Conservation (phyloP, 2,329 filamentous ascomycete genomes). For the Botrytis pseudocinerea region DNA sequence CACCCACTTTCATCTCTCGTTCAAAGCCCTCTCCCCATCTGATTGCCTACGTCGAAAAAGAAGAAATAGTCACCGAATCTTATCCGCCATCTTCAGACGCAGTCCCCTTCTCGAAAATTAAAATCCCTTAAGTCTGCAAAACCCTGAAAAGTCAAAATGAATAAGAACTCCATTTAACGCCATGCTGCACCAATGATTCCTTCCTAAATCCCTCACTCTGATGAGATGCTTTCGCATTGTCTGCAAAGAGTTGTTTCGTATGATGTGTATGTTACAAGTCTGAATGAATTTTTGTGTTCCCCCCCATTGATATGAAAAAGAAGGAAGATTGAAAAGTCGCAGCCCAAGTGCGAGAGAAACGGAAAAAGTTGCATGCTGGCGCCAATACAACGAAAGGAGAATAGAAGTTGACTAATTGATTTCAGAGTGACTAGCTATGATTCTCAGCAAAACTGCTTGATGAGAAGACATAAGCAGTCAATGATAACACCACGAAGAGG, state of each 20-base stretch:
- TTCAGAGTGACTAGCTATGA: neutral
- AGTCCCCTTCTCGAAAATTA: neutral
- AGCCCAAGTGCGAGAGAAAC: neutral
- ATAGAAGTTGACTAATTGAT: neutral
- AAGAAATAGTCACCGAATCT: neutral
- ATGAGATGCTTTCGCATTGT: neutral
- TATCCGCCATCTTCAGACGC: no score
- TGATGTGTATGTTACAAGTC: slow-evolving; percentile 14
- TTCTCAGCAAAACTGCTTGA: neutral
- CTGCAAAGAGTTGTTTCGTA: neutral
- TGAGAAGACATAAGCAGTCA: neutral
- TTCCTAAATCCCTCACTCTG: neutral
- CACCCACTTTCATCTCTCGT: neutral
- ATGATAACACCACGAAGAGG: neutral
- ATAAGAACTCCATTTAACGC: neutral
- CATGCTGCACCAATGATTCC: slow-evolving; percentile 6
- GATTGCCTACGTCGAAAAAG: neutral
- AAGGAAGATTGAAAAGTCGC: neutral
- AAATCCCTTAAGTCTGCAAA: slow-evolving; percentile 1
- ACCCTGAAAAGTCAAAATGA: neutral
- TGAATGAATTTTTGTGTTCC: slow-evolving; percentile 1
- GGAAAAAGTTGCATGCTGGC: neutral
- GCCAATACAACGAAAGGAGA: neutral
- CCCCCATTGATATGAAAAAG: neutral
- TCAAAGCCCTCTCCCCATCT: neutral